A percentile compares a stretch with the other conserved stretches of the same genome.
phyloP scores from a whole-genome alignment of 768 basidiomycete species.

The Tubosaeta sp. region DNA sequence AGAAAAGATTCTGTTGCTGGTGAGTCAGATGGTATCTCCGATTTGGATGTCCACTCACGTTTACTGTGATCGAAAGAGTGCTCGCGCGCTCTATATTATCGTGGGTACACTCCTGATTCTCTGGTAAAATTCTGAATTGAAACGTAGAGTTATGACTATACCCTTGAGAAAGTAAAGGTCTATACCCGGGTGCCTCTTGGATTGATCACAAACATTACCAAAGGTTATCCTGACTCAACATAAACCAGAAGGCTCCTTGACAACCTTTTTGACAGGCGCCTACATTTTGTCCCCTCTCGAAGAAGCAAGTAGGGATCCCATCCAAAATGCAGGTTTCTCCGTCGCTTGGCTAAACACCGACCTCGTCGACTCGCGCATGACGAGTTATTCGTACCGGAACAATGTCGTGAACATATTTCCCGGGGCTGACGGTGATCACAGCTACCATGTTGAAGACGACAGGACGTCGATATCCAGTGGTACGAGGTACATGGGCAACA shows the following conservation, averaged over 20 bases:
- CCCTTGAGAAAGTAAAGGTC: slow-evolving; percentile 83
- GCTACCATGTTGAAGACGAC: not conserved
- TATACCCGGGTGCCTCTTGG: slow-evolving; percentile 87
- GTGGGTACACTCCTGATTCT: slow-evolving; percentile 40
- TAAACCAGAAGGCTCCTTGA: not conserved
- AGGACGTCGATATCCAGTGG: not conserved
- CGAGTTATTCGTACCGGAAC: slow-evolving; percentile 85
- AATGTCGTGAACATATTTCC: slow-evolving; percentile 34
- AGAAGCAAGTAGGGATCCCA: slow-evolving; percentile 82
- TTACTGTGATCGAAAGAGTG: slow-evolving; percentile 23
- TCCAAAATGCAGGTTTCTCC: slow-evolving; percentile 85
- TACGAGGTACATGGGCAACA: slow-evolving; percentile 7
- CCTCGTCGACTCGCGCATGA: slow-evolving; percentile 65
- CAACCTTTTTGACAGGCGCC: slow-evolving; percentile 51
- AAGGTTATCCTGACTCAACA: slow-evolving; percentile 47
- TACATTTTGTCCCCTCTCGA: slow-evolving; percentile 94
- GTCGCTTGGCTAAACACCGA: slow-evolving; percentile 72
- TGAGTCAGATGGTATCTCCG: slow-evolving; percentile 36
- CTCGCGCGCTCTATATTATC: slow-evolving; percentile 67
- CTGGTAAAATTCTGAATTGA: slow-evolving; percentile 3
- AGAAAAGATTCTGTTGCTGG: slow-evolving; percentile 89
- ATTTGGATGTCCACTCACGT: slow-evolving; percentile 1
- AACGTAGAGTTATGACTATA: slow-evolving; percentile 85
- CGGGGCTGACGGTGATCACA: not conserved
- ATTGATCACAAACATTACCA: slow-evolving; percentile 70